Evolutionary conservation across 2,329 filamentous ascomycete species (phyloP), one percentile per base, ranked within the genome.

Genomic region (Fusarium sp.): DNA sequence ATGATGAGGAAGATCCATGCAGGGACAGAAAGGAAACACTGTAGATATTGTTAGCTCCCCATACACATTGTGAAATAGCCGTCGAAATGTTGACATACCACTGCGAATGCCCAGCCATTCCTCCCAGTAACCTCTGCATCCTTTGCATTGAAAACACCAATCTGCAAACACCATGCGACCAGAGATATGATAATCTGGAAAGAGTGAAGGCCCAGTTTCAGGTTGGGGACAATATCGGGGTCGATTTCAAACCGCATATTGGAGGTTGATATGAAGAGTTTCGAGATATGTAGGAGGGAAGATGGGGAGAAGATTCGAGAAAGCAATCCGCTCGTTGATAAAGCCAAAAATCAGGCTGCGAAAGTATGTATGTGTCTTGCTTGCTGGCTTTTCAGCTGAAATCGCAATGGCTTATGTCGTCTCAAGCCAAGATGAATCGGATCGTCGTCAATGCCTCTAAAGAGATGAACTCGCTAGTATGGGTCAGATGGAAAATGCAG

Each of bases 21-120:
- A 1, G 90, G 90, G 53, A 91, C 84, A 22, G 88, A 87, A 38
- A 93, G 82, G 83, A 92, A 92, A 81, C 89, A 91, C 91, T 93
- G 67, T 11, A 26, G 2, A 32, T n/a, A 39, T 13, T n/a, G 45
- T 67, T 47, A 76, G 73, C 59, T 41, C 61, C 32, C 18, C 47
- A 38, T 59, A 22, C 35, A 18, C 1, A 36, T 28, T 12, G 17
- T 30, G 28, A 7, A 32, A 20, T 10, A 26, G 15, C 9, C 3
- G 10, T 7, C 13, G 15, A 26, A 18, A 56, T 36, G 9, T 35
- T 17, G 54, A 82, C 89, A 69, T 85, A 92, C 90, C 81, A 91
- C 85, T 74, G 84, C 90, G 72, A 92, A 92, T 1, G 89, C 87
- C 90, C 90, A 92, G 70, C 87, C 89, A 80, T 88, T 88, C 72